phyloP scores from a whole-genome alignment of 2,329 filamentous ascomycete genomes.

The Westerdykella ornata region DNA sequence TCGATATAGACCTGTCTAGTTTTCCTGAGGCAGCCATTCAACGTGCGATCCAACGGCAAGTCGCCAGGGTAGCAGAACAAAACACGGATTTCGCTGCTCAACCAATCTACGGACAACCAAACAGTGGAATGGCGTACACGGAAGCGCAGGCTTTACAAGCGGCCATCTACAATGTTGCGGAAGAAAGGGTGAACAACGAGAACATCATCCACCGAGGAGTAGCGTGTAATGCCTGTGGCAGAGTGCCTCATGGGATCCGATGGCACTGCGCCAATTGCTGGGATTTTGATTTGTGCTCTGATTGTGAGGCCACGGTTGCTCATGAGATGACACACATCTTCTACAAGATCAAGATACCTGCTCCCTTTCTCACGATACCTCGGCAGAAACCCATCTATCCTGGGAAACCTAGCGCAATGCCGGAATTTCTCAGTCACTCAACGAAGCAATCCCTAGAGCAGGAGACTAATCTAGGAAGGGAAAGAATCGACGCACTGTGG shows the following conservation, averaged over 20 bases:
- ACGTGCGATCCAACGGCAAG: not conserved
- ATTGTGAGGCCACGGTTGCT: slow-evolving; percentile 54
- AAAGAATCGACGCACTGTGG: slow-evolving; percentile 88
- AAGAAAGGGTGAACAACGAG: slow-evolving; percentile 82
- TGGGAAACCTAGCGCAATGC: slow-evolving; percentile 35
- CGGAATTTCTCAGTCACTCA: not conserved
- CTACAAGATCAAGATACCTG: slow-evolving; percentile 88
- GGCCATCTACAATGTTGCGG: slow-evolving; percentile 83
- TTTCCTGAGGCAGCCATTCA: not conserved
- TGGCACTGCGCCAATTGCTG: slow-evolving; percentile 94
- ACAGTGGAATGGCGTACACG: not conserved
- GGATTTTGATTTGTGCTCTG: slow-evolving; percentile 92
- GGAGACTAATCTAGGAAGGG: slow-evolving; percentile 47
- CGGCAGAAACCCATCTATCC: slow-evolving; percentile 50
- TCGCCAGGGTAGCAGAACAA: not conserved
- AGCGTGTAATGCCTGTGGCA: slow-evolving; percentile 80
- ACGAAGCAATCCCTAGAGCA: slow-evolving; percentile 36
- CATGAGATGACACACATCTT: slow-evolving; percentile 92
- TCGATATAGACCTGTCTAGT: no score
- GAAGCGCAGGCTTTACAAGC: slow-evolving; percentile 75
- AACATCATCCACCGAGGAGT: slow-evolving; percentile 90
- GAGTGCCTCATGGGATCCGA: slow-evolving; percentile 83
- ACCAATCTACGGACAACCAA: no score
- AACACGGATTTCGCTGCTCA: not conserved
- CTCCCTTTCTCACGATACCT: slow-evolving; percentile 70